These are phyloP conservation scores for Eragrostis nindensis DNA, from an alignment of 176 grass and related monocot genomes.

Conservation along the genomic window DNA sequence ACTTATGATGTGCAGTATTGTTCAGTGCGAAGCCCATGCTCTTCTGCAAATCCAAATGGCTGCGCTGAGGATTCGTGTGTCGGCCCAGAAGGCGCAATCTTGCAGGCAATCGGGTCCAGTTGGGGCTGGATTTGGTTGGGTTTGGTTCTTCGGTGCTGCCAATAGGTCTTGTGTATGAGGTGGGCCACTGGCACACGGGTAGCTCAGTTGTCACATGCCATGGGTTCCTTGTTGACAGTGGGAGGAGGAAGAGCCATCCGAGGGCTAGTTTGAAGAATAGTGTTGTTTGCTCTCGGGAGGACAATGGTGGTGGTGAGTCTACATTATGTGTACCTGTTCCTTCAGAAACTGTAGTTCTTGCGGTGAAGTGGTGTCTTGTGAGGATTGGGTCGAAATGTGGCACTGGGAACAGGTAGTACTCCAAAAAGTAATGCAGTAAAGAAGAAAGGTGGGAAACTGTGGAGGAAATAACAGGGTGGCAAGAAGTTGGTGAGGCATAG, in stretches of 20 bases:
- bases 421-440: conserved; percentile 6
- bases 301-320: conserved; percentile 4
- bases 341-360: conserved; percentile 27
- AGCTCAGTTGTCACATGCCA: not conserved
- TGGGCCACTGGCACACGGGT: conserved; percentile 23
- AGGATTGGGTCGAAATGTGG: not conserved
- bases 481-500: conserved; percentile 43
- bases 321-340: conserved; percentile 27
- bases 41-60: conserved; percentile 40
- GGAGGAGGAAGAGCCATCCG: conserved; percentile 13
- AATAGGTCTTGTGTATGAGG: conserved; percentile 9
- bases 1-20: not conserved
- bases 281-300: conserved; percentile 32
- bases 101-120: conserved; percentile 12
- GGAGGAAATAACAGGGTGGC: conserved; percentile 46
- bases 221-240: conserved; percentile 12
- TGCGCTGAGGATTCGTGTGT: conserved; percentile 37
- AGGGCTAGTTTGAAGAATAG: conserved; percentile 37
- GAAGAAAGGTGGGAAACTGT: conserved; percentile 42
- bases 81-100: conserved; percentile 46
- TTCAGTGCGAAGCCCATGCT: conserved; percentile 8
- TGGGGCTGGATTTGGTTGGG: conserved; percentile 56
- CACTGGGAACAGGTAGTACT: not conserved
- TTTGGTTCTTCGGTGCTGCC: conserved; percentile 45
- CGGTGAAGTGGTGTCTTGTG: not conserved